These are phyloP conservation scores for Hamigera avellanea DNA, from an alignment of 495 filamentous ascomycete genomes.

Conservation along the genomic window DNA sequence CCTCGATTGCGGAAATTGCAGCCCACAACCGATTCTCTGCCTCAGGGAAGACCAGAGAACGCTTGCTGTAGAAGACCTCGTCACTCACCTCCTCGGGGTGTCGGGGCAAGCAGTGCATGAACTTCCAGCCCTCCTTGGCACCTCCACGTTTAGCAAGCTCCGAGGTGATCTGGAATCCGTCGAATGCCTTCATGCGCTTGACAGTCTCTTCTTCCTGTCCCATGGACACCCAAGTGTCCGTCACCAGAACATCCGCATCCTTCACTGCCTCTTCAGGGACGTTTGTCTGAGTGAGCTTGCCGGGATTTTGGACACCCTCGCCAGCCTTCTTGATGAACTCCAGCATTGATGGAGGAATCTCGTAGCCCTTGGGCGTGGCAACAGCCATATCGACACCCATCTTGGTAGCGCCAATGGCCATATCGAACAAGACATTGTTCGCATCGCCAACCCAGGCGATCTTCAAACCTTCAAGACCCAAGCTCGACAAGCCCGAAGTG, in stretches of 20 bases:
- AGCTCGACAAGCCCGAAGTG: constrained; percentile 24
- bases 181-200: constrained; percentile 67
- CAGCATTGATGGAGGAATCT: constrained; percentile 60
- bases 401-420: constrained; percentile 76
- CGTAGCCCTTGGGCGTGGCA: constrained; percentile 74
- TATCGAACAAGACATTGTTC: constrained; percentile 92
- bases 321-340: constrained; percentile 53
- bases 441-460: constrained; percentile 95
- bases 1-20: constrained; percentile 74
- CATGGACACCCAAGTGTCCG: constrained; percentile 97
- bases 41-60: constrained; percentile 82
- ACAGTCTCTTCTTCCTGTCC: constrained; percentile 80
- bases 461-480: constrained; percentile 72
- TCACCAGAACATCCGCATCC: constrained; percentile 81
- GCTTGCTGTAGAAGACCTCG: constrained; percentile 77
- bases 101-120: constrained; percentile 97
- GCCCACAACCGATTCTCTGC: constrained; percentile 92
- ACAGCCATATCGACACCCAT: constrained; percentile 76
- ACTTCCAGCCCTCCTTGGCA: constrained; percentile 84
- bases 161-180: constrained; percentile 79
- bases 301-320: constrained; percentile 41
- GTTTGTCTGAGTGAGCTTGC: constrained; percentile 59
- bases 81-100: constrained; percentile 90
- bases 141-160: constrained; percentile 74
- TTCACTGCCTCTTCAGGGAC: constrained; percentile 82